phyloP scores from a whole-genome alignment of 768 basidiomycete species.

The Podaxis sp. region DNA sequence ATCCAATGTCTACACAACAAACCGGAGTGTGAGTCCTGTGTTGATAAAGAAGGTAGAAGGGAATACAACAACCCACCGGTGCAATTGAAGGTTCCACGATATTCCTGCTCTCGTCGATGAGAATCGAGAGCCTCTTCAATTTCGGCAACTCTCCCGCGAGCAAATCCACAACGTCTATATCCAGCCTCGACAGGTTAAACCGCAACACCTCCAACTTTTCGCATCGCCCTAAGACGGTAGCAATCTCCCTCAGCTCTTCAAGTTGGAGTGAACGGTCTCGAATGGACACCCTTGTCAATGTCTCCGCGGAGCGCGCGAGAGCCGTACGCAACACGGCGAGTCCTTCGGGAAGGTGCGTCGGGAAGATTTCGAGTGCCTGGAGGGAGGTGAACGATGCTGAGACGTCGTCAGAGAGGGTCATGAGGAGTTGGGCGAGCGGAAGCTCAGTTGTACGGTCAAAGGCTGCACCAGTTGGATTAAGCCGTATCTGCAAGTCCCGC shows the following conservation, averaged over 20 bases:
- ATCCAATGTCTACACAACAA: conserved; percentile 24
- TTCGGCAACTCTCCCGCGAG: conserved; percentile 30
- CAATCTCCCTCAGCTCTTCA: conserved; percentile 29
- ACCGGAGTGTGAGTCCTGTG: neutral
- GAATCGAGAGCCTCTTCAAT: conserved; percentile 31
- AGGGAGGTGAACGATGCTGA: conserved; percentile 28
- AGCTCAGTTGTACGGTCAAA: conserved; percentile 30
- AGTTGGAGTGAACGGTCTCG: conserved; percentile 40
- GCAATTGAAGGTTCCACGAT: conserved; percentile 14
- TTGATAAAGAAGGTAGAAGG: conserved; percentile 8
- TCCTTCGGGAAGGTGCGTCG: conserved; percentile 33
- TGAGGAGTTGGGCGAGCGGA: conserved; percentile 36
- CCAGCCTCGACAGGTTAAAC: conserved; percentile 34
- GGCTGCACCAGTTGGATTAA: conserved; percentile 36
- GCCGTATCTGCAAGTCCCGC: conserved; percentile 34
- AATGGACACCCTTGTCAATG: conserved; percentile 35
- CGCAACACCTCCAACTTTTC: conserved; percentile 28
- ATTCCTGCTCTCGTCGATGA: conserved; percentile 27
- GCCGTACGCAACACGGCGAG: conserved; percentile 33
- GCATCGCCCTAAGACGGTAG: conserved; percentile 26
- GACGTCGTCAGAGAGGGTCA: conserved; percentile 25
- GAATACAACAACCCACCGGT: conserved; percentile 13
- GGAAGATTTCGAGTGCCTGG: conserved; percentile 40
- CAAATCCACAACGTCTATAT: conserved; percentile 32
- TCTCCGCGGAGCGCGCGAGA: conserved; percentile 30